Base-by-base conservation (phyloP, 805 yeast genomes). In the Metschnikowia peoriensis region DNA sequence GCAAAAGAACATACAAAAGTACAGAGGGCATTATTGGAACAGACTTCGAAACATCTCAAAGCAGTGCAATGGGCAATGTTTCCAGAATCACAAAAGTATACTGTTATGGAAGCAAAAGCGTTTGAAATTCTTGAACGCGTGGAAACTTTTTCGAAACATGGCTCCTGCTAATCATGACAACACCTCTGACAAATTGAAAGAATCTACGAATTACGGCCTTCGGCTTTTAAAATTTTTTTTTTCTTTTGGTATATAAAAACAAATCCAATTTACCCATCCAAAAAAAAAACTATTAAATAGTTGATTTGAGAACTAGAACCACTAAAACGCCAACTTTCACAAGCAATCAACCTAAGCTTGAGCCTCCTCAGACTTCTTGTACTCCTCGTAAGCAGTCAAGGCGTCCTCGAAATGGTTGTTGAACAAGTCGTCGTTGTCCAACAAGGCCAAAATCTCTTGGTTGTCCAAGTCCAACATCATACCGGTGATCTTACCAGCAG, bases 401-500 rank as follows among this genome's bases (percentile, higher is more conserved):
- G 99, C 99, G 75, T 93, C 98, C 66, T 86, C 87, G 70, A 93
- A 90, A 73, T 91, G 96, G 72, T 85, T 84, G 78, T 86, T 85
- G 80, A 94, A 89, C 63, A 87, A 82, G 65, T 84, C 91, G 60
- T 90, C 97, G 71, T 92, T 94, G 69, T 89, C 96, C 72, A 90
- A 83, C 72, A 93, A 81, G 57, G 88, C 87, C 67, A 92, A 77
- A 65, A 94, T 88, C 78, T 93, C 97, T 67, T 84, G 84, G 76
- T 88, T 89, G 69, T 91, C 96, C 84, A 93, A 85, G 71, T 92
- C 97, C 69, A 94, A 83, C 80, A 94, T 84, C 98, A 94, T 94
- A 80, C 98, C 97, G 61, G 99, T 94, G 72, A 94, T 89, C 81
- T 92, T 93, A 78, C 97, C 97, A 62, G 97, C 97, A 67, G 96